Evolutionary conservation across 78 protist genomes (phyloP).

Genomic region (Monocercomonoides exilis): DNA sequence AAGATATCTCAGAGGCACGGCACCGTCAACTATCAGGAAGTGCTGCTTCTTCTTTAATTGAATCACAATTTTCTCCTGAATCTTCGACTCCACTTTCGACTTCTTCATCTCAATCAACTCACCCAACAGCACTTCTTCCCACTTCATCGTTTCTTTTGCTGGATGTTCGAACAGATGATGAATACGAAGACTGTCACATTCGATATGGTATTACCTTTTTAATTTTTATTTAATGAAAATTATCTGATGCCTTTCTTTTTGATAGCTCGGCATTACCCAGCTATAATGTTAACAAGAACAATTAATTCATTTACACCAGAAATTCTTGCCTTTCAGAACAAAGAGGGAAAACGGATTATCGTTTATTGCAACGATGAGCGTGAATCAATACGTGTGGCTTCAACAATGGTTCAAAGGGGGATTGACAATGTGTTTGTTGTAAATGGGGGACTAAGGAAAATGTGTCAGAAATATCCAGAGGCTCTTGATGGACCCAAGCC

Average conservation of each 20-base stretch:
- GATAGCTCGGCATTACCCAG: neutral
- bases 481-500: neutral
- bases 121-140: neutral
- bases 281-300: neutral
- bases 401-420: neutral
- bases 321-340: neutral
- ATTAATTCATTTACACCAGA: neutral
- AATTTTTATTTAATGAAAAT: neutral
- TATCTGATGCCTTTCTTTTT: neutral
- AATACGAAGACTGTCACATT: neutral
- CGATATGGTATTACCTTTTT: neutral
- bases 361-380: slow-evolving; percentile 1
- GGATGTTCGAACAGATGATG: neutral
- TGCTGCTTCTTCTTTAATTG: neutral
- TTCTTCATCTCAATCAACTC: neutral
- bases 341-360: neutral
- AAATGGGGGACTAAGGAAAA: neutral
- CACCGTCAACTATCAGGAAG: neutral
- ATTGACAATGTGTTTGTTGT: neutral
- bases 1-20: neutral
- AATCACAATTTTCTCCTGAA: too few species aligned
- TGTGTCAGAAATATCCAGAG: neutral
- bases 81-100: neutral
- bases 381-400: neutral
- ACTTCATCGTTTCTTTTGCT: neutral